Conservation (phyloP, 116 monocot species). For the Phalaenopsis hybrid region DNA sequence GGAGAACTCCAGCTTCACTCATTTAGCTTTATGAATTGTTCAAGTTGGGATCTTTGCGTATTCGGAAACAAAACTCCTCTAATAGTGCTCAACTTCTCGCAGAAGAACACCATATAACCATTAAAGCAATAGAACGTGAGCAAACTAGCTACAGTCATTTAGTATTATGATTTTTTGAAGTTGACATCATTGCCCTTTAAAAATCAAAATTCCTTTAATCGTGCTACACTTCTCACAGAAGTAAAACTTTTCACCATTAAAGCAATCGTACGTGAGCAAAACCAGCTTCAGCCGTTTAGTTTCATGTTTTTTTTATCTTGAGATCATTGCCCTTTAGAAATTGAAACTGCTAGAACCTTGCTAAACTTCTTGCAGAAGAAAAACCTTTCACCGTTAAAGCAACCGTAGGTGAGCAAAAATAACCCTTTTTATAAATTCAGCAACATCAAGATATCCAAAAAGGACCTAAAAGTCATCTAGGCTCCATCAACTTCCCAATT, state of each 20-base stretch:
- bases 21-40: background rate
- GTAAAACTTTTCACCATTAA: background rate
- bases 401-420: no score
- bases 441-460: background rate
- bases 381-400: no score
- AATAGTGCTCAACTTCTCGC: background rate
- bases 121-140: background rate
- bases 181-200: background rate
- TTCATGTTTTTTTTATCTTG: no score
- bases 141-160: background rate
- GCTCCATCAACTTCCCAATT: background rate
- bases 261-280: background rate
- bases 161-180: background rate
- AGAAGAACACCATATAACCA: background rate
- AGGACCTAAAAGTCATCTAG: no score
- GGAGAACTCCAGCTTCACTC: background rate
- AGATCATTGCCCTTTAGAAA: no score
- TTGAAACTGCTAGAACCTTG: no score
- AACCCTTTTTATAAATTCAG: background rate
- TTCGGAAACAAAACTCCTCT: background rate
- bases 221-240: background rate
- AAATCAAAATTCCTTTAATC: background rate
- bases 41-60: background rate
- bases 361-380: background rate
- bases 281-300: background rate